These are phyloP conservation scores for Eucalyptus pauciflora DNA, from an alignment of 345 rosid genomes.

Conservation along the genomic window DNA sequence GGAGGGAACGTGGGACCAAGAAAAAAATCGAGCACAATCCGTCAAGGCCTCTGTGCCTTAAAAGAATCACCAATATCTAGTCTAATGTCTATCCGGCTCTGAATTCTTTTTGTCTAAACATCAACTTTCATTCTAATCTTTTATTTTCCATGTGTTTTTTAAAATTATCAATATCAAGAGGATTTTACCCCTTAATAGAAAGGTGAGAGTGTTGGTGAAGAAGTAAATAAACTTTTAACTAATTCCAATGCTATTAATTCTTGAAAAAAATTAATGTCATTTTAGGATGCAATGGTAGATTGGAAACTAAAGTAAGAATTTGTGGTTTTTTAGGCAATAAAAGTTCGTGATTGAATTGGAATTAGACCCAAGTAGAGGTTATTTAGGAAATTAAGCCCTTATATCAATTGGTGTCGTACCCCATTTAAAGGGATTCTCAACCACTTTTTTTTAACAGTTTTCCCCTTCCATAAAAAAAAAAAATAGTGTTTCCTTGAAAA, in stretches of 20 bases:
- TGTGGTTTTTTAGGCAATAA: background rate
- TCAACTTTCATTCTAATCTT: background rate
- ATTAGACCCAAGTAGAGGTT: background rate
- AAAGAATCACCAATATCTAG: background rate
- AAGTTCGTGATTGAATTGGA: background rate
- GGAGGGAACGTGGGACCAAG: background rate
- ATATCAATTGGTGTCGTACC: rapidly evolving
- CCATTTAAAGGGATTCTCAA: background rate
- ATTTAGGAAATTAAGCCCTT: background rate
- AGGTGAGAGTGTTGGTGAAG: background rate
- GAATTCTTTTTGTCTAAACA: background rate
- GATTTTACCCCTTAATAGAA: rapidly evolving
- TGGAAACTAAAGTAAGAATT: background rate
- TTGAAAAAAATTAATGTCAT: rapidly evolving
- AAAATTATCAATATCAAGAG: rapidly evolving
- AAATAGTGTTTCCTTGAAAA: background rate
- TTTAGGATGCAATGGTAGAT: rapidly evolving
- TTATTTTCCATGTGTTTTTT: rapidly evolving
- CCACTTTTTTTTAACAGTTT: background rate
- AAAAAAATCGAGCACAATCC: background rate
- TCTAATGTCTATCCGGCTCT: background rate
- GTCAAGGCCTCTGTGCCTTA: background rate
- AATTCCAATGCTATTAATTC: rapidly evolving
- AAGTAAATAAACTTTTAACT: background rate
- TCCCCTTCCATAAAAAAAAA: background rate